Conservation (phyloP, 371 early-diverging fungal species). For the Sporodiniella umbellata region DNA sequence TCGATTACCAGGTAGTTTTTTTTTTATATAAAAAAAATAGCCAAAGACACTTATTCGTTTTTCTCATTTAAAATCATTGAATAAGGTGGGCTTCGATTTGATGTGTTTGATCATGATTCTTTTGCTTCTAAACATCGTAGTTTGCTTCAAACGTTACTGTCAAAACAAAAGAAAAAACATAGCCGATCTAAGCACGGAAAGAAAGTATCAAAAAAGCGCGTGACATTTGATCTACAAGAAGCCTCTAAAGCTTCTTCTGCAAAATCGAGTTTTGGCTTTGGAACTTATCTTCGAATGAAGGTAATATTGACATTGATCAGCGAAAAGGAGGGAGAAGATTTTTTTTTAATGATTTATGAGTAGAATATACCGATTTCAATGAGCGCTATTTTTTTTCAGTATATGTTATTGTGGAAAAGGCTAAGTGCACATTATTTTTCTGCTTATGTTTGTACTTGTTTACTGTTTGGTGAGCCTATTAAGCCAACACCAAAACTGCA, state of each 20-base stretch:
- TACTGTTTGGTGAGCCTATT: slow-evolving; percentile 60
- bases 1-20: slow-evolving; percentile 87
- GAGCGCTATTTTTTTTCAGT: slow-evolving; percentile 61
- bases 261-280: slow-evolving; percentile 7
- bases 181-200: not conserved
- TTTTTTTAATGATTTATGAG: not conserved
- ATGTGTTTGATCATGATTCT: slow-evolving; percentile 36
- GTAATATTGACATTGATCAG: too few species aligned
- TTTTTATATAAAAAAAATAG: slow-evolving; percentile 7
- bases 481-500: slow-evolving; percentile 58
- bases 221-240: slow-evolving; percentile 4
- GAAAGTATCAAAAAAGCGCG: slow-evolving; percentile 1
- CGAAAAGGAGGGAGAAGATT: too few species aligned
- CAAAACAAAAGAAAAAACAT: not conserved
- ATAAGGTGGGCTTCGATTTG: slow-evolving; percentile 48
- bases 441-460: slow-evolving; percentile 49
- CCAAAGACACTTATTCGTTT: too few species aligned
- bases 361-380: slow-evolving; percentile 60
- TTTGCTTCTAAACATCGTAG: slow-evolving; percentile 29
- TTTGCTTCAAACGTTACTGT: slow-evolving; percentile 7
- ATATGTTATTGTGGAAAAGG: slow-evolving; percentile 58
- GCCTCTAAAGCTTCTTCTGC: not conserved
- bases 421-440: slow-evolving; percentile 61
- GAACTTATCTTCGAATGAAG: slow-evolving; percentile 38
- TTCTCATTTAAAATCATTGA: not conserved